Evolutionary conservation across 306 rosid species (phyloP).

Genomic region (Castanospermum australe): DNA sequence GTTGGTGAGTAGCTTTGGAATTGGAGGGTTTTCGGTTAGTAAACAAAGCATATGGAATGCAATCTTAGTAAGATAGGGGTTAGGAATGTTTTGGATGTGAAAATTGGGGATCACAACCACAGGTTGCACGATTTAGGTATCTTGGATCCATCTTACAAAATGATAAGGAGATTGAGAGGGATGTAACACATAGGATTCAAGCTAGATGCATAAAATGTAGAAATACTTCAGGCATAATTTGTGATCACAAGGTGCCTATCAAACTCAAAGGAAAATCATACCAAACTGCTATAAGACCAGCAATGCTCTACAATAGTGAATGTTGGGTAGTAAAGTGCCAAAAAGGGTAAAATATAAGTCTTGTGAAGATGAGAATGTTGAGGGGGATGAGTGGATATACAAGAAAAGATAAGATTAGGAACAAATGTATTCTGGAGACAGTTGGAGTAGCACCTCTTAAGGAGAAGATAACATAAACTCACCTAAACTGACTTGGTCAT

Average conservation of each 20-base stretch:
- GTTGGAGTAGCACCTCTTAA: too few species aligned
- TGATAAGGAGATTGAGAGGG: neutral
- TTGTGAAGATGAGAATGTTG: too few species aligned
- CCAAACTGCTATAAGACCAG: neutral
- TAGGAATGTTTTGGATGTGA: neutral
- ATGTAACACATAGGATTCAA: neutral
- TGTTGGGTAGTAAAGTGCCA: neutral
- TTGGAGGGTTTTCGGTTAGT: neutral
- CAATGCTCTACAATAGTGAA: neutral
- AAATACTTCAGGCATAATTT: neutral
- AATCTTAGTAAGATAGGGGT: neutral
- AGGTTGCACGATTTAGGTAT: neutral
- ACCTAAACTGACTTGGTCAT: too few species aligned
- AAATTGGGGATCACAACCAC: neutral
- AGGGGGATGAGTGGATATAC: too few species aligned
- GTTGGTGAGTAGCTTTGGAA: neutral
- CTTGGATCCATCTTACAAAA: neutral
- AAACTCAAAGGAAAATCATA: neutral
- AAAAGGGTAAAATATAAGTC: neutral
- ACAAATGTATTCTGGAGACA: too few species aligned
- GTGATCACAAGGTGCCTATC: neutral
- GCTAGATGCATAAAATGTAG: neutral
- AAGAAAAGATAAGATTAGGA: too few species aligned
- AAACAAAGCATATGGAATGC: neutral
- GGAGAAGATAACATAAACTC: too few species aligned